Evolutionary conservation across 805 yeast genomes (phyloP).

Genomic region (Candida boidinii): DNA sequence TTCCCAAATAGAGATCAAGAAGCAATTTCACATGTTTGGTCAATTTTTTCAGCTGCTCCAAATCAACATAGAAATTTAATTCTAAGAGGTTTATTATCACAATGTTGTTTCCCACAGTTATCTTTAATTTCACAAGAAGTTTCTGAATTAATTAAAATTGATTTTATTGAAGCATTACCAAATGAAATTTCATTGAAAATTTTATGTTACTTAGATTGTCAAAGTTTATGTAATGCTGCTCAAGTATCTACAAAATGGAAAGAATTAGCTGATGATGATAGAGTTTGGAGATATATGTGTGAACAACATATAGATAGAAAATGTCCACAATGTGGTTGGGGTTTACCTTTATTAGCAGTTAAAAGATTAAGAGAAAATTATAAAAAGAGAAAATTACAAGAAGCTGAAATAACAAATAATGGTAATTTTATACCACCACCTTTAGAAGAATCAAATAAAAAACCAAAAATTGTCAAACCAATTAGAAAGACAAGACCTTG

Average conservation of each 20-base stretch:
- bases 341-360: conserved; percentile 89
- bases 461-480: conserved; percentile 6
- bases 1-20: conserved; percentile 67
- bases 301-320: conserved; percentile 96
- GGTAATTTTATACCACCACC: conserved; percentile 18
- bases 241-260: conserved; percentile 88
- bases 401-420: conserved; percentile 9
- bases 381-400: conserved; percentile 16
- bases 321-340: conserved; percentile 99
- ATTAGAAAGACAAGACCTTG: conserved; percentile 66
- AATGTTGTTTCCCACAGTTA: conserved; percentile 92
- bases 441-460: conserved; percentile 10
- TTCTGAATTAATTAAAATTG: conserved; percentile 72
- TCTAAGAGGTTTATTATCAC: conserved; percentile 73
- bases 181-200: conserved; percentile 79
- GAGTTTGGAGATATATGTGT: conserved; percentile 98
- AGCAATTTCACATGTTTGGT: conserved; percentile 78
- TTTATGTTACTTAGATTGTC: conserved; percentile 84
- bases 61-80: conserved; percentile 63
- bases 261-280: conserved; percentile 84
- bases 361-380: conserved; percentile 35
- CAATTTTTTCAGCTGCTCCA: conserved; percentile 70
- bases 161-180: conserved; percentile 80
- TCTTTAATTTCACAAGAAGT: conserved; percentile 81
- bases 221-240: conserved; percentile 88